phyloP scores from a whole-genome alignment of 495 filamentous ascomycete genomes.

The Aspergillus olivimuriae region DNA sequence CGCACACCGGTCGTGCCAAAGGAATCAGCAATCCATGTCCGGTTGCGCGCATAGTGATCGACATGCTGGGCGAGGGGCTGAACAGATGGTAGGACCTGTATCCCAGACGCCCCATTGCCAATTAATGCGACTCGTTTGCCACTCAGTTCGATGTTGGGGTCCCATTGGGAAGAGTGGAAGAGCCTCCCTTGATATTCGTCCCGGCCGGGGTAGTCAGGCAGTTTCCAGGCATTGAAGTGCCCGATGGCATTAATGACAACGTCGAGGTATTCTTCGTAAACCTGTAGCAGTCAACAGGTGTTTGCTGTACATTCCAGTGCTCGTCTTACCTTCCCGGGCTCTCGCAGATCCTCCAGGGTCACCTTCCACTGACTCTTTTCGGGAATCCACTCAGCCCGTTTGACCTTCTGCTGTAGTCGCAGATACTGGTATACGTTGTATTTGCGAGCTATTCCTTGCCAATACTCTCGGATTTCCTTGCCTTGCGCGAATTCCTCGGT shows the following conservation, averaged over 20 bases:
- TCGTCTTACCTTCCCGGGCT: constrained; percentile 30
- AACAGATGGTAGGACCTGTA: constrained; percentile 51
- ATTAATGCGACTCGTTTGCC: constrained; percentile 56
- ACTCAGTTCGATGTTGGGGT: constrained; percentile 38
- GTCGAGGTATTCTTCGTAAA: constrained; percentile 49
- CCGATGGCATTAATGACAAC: constrained; percentile 56
- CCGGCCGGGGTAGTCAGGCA: constrained; percentile 48
- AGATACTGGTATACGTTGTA: constrained; percentile 54
- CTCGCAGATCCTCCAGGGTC: constrained; percentile 31
- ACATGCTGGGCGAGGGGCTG: constrained; percentile 51
- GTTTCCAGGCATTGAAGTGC: constrained; percentile 48
- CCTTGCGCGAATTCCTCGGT: constrained; percentile 58
- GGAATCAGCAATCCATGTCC: constrained; percentile 63
- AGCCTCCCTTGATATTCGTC: constrained; percentile 41
- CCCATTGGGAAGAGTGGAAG: constrained; percentile 51
- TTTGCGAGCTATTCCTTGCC: constrained; percentile 53
- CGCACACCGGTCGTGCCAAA: constrained; percentile 34
- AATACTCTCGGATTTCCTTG: constrained; percentile 59
- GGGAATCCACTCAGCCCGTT: constrained; percentile 48
- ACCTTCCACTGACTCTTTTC: constrained; percentile 46
- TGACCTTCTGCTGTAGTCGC: constrained; percentile 43
- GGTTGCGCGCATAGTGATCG: constrained; percentile 60
- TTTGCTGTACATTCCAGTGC: too few species aligned
- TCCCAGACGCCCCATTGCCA: constrained; percentile 52
- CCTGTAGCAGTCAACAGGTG: too few species aligned